Conservation (phyloP, 495 filamentous ascomycete genomes). For the Ramalina intermedia region DNA sequence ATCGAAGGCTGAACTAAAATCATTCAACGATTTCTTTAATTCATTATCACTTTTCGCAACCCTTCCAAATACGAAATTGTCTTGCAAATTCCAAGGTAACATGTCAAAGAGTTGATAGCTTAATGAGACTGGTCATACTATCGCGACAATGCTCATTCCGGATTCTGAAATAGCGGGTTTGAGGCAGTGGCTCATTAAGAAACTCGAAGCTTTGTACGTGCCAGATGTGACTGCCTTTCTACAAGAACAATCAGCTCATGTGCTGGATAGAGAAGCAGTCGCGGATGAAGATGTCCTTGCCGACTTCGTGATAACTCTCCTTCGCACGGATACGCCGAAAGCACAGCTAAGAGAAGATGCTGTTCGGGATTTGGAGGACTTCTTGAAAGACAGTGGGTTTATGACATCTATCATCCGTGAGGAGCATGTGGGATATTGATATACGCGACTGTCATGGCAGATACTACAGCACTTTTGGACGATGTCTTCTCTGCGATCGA, state of each 20-base stretch:
- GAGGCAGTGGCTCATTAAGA: slow-evolving; percentile 81
- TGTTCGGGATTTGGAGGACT: slow-evolving; percentile 70
- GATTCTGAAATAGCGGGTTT: slow-evolving; percentile 60
- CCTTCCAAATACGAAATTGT: background rate
- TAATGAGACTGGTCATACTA: background rate
- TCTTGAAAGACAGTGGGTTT: slow-evolving; percentile 62
- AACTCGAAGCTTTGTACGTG: slow-evolving; percentile 78
- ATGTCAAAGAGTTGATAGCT: background rate
- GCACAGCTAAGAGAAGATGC: slow-evolving; percentile 59
- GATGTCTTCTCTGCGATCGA: slow-evolving; percentile 66
- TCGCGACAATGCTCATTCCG: slow-evolving; percentile 52
- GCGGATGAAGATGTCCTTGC: slow-evolving; percentile 94
- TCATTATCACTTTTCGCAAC: no score
- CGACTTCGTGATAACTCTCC: slow-evolving; percentile 87
- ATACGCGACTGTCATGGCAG: slow-evolving; percentile 23
- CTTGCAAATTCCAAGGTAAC: no score
- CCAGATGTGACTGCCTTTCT: background rate
- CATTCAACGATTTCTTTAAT: no score
- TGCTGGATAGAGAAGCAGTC: slow-evolving; percentile 27
- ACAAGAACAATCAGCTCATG: background rate
- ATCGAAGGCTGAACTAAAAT: no score
- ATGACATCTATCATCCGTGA: background rate
- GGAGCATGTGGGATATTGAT: background rate
- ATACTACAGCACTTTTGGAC: slow-evolving; percentile 63
- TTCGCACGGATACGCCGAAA: slow-evolving; percentile 65